These are phyloP conservation scores for Aspergillus mulundensis DNA, from an alignment of 495 filamentous ascomycete genomes.

Conservation along the genomic window DNA sequence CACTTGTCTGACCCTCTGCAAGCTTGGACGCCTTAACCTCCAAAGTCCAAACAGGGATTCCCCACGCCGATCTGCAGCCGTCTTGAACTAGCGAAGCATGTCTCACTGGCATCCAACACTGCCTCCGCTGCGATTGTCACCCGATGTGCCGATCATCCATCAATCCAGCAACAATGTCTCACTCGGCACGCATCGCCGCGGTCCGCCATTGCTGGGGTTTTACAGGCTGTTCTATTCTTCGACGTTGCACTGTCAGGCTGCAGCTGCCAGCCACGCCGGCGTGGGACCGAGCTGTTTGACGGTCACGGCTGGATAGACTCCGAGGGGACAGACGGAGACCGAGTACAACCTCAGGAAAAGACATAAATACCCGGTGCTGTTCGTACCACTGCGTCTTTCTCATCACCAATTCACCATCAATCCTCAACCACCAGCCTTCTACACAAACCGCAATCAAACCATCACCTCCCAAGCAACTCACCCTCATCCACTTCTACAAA, in stretches of 20 bases:
- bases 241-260: not conserved
- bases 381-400: not conserved
- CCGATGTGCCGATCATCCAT: not conserved
- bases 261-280: not conserved
- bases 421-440: not conserved
- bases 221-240: not conserved
- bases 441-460: too few species aligned
- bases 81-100: not conserved
- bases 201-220: not conserved
- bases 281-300: not conserved
- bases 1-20: not conserved
- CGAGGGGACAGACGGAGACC: not conserved
- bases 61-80: not conserved
- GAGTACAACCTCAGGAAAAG: not conserved
- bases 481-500: not conserved
- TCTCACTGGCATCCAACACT: conserved; percentile 6
- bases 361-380: conserved; percentile 8
- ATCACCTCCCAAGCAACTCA: too few species aligned
- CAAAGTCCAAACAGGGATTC: not conserved
- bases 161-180: not conserved
- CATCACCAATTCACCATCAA: too few species aligned
- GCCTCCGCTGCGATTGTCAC: not conserved
- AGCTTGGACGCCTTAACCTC: not conserved
- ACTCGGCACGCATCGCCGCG: not conserved
- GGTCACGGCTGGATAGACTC: not conserved